Conservation (phyloP, 345 rosid species). For the Kandelia obovata region DNA sequence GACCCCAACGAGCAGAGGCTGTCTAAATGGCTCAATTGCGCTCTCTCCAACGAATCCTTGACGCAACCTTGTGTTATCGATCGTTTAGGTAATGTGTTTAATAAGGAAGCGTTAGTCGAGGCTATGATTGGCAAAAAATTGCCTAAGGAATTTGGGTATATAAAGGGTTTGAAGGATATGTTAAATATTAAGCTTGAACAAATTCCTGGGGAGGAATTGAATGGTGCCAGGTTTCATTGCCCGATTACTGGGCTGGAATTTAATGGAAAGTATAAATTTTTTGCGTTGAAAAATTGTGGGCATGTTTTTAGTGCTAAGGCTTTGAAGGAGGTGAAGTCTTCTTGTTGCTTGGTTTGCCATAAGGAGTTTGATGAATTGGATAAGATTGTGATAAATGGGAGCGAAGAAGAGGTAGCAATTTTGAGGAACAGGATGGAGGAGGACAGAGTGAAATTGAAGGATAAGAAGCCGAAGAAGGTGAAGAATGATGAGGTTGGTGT, state of each 20-base stretch:
- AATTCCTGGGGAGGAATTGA: conserved; percentile 47
- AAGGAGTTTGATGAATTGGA: conserved; percentile 58
- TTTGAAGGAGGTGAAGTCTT: conserved; percentile 83
- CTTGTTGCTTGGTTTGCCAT: conserved; percentile 83
- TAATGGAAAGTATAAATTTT: conserved; percentile 79
- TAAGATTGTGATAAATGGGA: conserved; percentile 79
- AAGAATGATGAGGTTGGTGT: conserved; percentile 37
- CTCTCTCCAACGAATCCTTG: conserved; percentile 74
- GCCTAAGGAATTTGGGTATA: conserved; percentile 63
- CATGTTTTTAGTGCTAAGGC: conserved; percentile 94
- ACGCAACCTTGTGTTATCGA: conserved; percentile 82
- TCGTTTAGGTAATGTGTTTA: conserved; percentile 74
- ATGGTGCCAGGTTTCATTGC: conserved; percentile 60
- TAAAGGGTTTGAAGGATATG: conserved; percentile 85
- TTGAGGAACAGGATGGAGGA: conserved; percentile 76
- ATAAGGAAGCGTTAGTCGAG: conserved; percentile 75
- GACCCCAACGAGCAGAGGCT: conserved; percentile 92
- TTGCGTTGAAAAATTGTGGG: conserved; percentile 68
- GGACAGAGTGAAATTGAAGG: conserved; percentile 51
- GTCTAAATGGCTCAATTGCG: conserved; percentile 80
- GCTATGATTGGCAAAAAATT: conserved; percentile 64
- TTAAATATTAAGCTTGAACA: conserved; percentile 51
- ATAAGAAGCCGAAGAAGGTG: conserved; percentile 61
- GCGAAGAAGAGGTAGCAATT: conserved; percentile 62
- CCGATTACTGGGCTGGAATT: conserved; percentile 78